Evolutionary conservation across 2,329 filamentous ascomycete genomes (phyloP), one percentile per base, ranked within the genome.

Genomic region (Aspergillus fischeri): DNA sequence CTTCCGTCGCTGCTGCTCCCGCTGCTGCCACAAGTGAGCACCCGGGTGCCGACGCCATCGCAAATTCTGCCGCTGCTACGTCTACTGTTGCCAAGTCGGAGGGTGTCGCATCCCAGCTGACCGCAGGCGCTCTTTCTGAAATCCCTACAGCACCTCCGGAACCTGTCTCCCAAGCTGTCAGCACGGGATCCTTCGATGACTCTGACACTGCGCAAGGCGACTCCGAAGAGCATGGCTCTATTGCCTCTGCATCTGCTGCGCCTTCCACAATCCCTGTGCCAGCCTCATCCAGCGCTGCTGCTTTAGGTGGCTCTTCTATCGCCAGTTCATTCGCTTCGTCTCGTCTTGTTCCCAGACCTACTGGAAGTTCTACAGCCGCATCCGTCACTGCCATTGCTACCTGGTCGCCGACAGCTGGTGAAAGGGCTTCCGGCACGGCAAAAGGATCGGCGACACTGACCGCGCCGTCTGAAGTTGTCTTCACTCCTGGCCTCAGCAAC

Each of bases 401-500:
- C 6, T 52, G 42, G 2, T 21, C 48, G 20, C 20, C 52, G n/a
- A 24, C 44, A 9, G 41, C 25, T 17, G 51, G 20, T 48, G 10
- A 49, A 38, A 41, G 29, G 20, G 21, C 54, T 11, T 55, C 56
- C 9, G 51, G 47, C 4, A 27, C 53, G 1, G 50, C 57, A 3
- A 54, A 55, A 8, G 55, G 49, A 20, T 28, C 59, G 3, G 52
- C 54, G 3, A 52, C 49, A 9, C 45, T 41, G n/a, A 42, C 47
- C 11, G 32, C 51, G 11, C 52, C 60, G 3, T 58, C 63, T 3
- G 58, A 52, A 8, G 63, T 65, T 4, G 60, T 61, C 4, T 44
- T 51, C 6, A 59, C 52, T 9, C 60, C 67, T 14, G 51, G 68
- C 2, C 69, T 68, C 56, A 70, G 67, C 3, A 65, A 63, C 4